Evolutionary conservation across 805 yeast species (phyloP).

Genomic region (Schwanniomyces vanrijiae): DNA sequence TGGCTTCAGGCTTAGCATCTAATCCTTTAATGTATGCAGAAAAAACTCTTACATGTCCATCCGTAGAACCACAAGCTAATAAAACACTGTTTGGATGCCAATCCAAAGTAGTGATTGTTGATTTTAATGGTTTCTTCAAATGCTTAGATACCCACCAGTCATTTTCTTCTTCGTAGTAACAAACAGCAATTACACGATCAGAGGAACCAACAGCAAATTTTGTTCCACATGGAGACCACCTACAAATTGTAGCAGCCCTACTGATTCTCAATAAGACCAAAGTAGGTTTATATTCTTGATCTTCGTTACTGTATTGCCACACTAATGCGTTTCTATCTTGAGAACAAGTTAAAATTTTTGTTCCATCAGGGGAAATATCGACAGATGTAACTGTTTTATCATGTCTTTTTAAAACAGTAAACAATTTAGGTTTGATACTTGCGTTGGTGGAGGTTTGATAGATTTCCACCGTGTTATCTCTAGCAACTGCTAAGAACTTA

Average conservation of each 20-base stretch:
- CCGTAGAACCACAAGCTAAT: slow-evolving; percentile 88
- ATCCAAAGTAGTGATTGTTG: slow-evolving; percentile 76
- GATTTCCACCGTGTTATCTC: slow-evolving; percentile 72
- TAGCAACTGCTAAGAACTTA: slow-evolving; percentile 72
- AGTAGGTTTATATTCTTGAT: slow-evolving; percentile 73
- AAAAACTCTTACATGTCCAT: slow-evolving; percentile 87
- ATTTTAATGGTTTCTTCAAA: slow-evolving; percentile 89
- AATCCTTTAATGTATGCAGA: slow-evolving; percentile 86
- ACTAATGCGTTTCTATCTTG: slow-evolving; percentile 98
- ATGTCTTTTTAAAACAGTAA: slow-evolving; percentile 75
- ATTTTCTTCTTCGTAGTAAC: slow-evolving; percentile 93
- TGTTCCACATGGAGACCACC: slow-evolving; percentile 93
- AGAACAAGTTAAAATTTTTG: slow-evolving; percentile 88
- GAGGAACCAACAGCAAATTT: slow-evolving; percentile 98
- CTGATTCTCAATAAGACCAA: slow-evolving; percentile 88
- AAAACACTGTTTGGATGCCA: slow-evolving; percentile 96
- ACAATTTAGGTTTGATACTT: slow-evolving; percentile 51
- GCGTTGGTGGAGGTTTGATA: slow-evolving; percentile 55
- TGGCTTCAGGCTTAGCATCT: slow-evolving; percentile 76
- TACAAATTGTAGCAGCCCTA: slow-evolving; percentile 91
- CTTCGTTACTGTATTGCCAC: slow-evolving; percentile 72
- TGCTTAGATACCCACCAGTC: slow-evolving; percentile 99
- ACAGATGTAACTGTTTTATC: slow-evolving; percentile 94
- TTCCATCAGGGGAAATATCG: slow-evolving; percentile 82
- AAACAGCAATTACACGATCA: slow-evolving; percentile 90